Evolutionary conservation across 257 asterid species (phyloP).

Genomic region (Hygrophila difformis): DNA sequence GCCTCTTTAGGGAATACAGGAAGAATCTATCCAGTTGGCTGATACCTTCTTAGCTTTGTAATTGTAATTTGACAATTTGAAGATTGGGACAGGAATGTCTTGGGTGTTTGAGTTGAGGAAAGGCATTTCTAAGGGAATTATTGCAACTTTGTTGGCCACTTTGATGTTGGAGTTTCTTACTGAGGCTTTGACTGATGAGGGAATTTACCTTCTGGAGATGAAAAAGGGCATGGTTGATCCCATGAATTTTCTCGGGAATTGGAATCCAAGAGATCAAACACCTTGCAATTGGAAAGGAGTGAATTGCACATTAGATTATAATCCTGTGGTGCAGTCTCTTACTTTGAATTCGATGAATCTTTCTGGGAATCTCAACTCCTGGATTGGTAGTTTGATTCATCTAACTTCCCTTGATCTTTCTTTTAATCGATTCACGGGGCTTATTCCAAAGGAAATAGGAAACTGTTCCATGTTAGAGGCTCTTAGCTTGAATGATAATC

Average conservation of each 20-base stretch:
- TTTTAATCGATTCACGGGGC: slow-evolving; percentile 45
- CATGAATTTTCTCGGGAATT: slow-evolving; percentile 31
- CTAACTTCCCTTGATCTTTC: slow-evolving; percentile 61
- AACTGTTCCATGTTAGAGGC: slow-evolving; percentile 37
- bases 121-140: slow-evolving; percentile 26
- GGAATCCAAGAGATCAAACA: slow-evolving; percentile 60
- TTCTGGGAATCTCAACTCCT: slow-evolving; percentile 53
- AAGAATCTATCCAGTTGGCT: slow-evolving; percentile 9
- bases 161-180: slow-evolving; percentile 30
- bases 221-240: slow-evolving; percentile 54
- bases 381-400: slow-evolving; percentile 39
- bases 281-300: slow-evolving; percentile 88
- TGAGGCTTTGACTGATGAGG: slow-evolving; percentile 58
- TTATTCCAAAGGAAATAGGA: slow-evolving; percentile 66
- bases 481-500: slow-evolving; percentile 52
- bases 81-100: slow-evolving; percentile 34
- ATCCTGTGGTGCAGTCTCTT: slow-evolving; percentile 53
- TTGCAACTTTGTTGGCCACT: slow-evolving; percentile 23
- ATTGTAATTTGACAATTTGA: slow-evolving; percentile 16
- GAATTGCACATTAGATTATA: slow-evolving; percentile 38
- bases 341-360: slow-evolving; percentile 48
- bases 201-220: slow-evolving; percentile 48
- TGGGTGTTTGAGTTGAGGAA: no score
- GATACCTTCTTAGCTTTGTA: neutral
- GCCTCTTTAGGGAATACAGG: no score